Conservation (phyloP, 805 yeast species). For the Debaryomyces prosopidis region DNA sequence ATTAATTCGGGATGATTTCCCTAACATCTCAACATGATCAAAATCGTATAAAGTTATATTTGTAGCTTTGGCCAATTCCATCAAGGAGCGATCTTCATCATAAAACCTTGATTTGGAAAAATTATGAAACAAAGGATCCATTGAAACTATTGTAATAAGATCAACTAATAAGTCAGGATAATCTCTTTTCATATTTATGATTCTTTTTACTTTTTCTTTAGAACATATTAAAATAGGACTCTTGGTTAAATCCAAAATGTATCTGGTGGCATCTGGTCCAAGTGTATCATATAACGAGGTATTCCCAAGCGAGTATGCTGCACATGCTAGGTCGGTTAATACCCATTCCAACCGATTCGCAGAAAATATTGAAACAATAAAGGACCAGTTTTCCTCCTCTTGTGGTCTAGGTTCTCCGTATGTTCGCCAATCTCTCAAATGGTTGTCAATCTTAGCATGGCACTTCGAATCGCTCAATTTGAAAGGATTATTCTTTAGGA, state of each 20-base stretch:
- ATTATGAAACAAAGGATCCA: conserved; percentile 41
- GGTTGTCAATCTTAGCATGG: conserved; percentile 18
- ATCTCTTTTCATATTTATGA: conserved; percentile 45
- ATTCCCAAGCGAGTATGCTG: conserved; percentile 31
- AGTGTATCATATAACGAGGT: conserved; percentile 44
- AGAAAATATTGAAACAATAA: conserved; percentile 33
- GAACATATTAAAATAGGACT: conserved; percentile 53
- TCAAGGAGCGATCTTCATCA: conserved; percentile 9
- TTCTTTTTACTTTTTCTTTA: conserved; percentile 45
- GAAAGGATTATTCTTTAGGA: conserved; percentile 24
- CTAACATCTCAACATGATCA: conserved; percentile 27
- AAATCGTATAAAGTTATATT: conserved; percentile 33
- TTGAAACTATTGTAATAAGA: conserved; percentile 55
- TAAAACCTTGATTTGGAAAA: conserved; percentile 1
- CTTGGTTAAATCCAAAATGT: conserved; percentile 33
- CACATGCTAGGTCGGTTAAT: conserved; percentile 35
- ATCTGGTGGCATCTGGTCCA: conserved; percentile 34
- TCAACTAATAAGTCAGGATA: conserved; percentile 29
- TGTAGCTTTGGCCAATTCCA: conserved; percentile 21
- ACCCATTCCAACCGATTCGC: conserved; percentile 39
- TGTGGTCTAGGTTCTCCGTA: conserved; percentile 9
- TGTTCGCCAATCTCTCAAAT: conserved; percentile 12
- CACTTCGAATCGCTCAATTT: conserved; percentile 3
- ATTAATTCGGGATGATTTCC: conserved; percentile 35
- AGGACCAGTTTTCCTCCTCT: conserved; percentile 16